These are phyloP conservation scores for Phytophthora boehmeriae DNA, from an alignment of 352 stramenopile genomes.

Conservation along the genomic window DNA sequence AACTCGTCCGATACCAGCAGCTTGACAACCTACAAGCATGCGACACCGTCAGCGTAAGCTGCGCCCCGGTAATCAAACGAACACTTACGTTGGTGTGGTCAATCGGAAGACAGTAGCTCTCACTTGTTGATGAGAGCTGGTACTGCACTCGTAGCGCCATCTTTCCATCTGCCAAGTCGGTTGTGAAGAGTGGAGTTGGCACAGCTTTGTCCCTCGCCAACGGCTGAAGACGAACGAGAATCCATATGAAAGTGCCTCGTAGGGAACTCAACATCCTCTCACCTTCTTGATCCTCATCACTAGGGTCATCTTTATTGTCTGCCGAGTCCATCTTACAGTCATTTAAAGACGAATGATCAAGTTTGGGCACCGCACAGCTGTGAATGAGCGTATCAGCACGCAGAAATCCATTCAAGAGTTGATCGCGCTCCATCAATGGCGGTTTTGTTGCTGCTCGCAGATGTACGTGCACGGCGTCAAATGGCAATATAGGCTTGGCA, in stretches of 20 bases:
- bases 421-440: conserved; percentile 37
- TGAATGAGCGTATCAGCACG: conserved; percentile 30
- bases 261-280: conserved; percentile 19
- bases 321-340: conserved; percentile 6
- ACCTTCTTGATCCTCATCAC: conserved; percentile 6
- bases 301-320: conserved; percentile 13
- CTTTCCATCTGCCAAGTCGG: background rate
- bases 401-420: conserved; percentile 45
- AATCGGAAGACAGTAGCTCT: conserved; percentile 56
- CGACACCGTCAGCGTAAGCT: background rate
- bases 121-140: conserved; percentile 51
- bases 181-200: background rate
- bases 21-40: conserved; percentile 39
- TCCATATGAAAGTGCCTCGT: conserved; percentile 45
- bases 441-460: conserved; percentile 33
- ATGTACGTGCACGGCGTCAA: conserved; percentile 47
- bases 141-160: conserved; percentile 52
- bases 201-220: conserved; percentile 4
- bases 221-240: conserved; percentile 59
- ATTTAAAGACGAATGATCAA: background rate
- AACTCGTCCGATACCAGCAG: conserved; percentile 66
- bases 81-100: conserved; percentile 60
- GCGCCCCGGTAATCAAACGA: background rate
- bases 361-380: conserved; percentile 1
- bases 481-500: conserved; percentile 6